Evolutionary conservation across 768 basidiomycete species (phyloP).

Genomic region (Omphalotus guepiniiformis): DNA sequence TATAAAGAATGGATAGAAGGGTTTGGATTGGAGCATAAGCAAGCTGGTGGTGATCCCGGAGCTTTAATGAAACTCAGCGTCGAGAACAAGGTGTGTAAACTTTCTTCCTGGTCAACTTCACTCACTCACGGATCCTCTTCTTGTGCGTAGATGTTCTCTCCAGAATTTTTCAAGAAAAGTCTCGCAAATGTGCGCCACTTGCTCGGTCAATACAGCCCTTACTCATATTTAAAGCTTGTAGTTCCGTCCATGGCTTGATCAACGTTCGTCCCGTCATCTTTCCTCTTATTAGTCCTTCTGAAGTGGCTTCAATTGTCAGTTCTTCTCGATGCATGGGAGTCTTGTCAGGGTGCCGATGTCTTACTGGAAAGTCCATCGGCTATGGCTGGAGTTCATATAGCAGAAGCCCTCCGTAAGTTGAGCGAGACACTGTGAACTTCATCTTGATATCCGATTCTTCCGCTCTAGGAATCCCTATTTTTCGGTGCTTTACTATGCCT

Average conservation of each 20-base stretch:
- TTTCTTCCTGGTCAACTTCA: background rate
- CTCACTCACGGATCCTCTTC: conserved; percentile 3
- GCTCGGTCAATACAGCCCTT: conserved; percentile 3
- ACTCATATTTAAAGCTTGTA: conserved; percentile 16
- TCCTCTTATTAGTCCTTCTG: background rate
- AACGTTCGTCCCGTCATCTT: conserved; percentile 36
- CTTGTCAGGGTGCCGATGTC: conserved; percentile 62
- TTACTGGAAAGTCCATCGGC: conserved; percentile 64
- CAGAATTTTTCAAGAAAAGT: conserved; percentile 65
- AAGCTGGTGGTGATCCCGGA: conserved; percentile 66
- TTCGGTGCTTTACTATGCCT: conserved; percentile 61
- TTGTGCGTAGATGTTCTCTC: conserved; percentile 57
- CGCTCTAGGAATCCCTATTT: conserved; percentile 53
- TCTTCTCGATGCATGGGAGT: conserved; percentile 56
- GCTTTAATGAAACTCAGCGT: conserved; percentile 61
- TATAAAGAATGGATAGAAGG: conserved; percentile 52
- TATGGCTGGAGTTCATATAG: conserved; percentile 70
- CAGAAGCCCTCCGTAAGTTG: conserved; percentile 54
- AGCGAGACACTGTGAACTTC: background rate
- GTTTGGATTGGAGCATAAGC: conserved; percentile 55
- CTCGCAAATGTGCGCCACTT: conserved; percentile 40
- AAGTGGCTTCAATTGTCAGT: conserved; percentile 30
- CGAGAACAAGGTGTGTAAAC: conserved; percentile 35
- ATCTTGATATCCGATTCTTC: background rate
- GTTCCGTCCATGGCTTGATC: conserved; percentile 66